phyloP scores from a whole-genome alignment of 257 asterid species.

The Solanum lycopersicoides region DNA sequence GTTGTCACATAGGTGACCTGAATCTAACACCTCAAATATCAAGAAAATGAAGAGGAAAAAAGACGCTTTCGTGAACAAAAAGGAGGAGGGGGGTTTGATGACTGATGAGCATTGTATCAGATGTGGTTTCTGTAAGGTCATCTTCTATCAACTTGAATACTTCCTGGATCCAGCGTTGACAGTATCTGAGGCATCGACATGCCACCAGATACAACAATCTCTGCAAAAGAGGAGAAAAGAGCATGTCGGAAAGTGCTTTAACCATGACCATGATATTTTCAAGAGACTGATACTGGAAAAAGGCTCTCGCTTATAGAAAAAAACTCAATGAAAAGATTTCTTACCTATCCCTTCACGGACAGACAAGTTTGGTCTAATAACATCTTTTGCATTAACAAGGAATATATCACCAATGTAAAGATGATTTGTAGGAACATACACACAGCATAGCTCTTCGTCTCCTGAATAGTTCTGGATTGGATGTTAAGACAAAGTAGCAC shows the following conservation, averaged over 20 bases:
- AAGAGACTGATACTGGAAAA: background rate
- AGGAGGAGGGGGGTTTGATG: background rate
- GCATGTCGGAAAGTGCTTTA: background rate
- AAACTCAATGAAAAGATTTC: background rate
- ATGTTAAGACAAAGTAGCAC: background rate
- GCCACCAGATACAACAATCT: constrained; percentile 46
- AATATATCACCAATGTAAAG: constrained; percentile 47
- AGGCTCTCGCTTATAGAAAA: background rate
- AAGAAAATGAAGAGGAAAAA: background rate
- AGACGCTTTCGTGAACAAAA: background rate
- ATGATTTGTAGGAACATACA: constrained; percentile 46
- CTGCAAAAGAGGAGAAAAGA: constrained; percentile 10
- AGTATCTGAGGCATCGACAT: constrained; percentile 46
- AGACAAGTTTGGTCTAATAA: constrained; percentile 42
- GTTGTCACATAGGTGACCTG: background rate
- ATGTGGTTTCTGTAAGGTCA: constrained; percentile 16
- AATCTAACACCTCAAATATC: constrained; percentile 1
- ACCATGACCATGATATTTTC: background rate
- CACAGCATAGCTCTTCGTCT: constrained; percentile 44
- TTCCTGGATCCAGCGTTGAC: constrained; percentile 25
- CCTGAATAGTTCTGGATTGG: constrained; percentile 28
- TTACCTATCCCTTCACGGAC: constrained; percentile 53
- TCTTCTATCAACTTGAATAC: constrained; percentile 14
- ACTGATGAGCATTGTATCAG: background rate
- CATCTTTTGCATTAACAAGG: constrained; percentile 36